Conservation (phyloP, 2,329 filamentous ascomycete species). For the Ramularia collo-cygni region DNA sequence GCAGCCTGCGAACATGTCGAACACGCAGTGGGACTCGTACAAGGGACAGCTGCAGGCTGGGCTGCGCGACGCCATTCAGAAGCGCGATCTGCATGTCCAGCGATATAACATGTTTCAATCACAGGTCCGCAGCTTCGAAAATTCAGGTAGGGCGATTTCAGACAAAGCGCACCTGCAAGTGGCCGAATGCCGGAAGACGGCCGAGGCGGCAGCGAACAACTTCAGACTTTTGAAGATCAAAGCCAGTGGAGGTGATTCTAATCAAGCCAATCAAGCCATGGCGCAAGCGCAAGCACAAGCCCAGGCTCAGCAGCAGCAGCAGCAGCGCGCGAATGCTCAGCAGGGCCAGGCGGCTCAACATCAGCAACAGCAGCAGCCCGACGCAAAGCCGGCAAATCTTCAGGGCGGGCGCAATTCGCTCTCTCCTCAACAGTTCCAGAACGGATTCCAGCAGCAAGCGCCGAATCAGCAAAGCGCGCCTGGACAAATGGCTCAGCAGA, state of each 20-base stretch:
- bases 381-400: conserved; percentile 11
- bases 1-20: conserved; percentile 8
- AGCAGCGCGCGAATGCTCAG: conserved; percentile 15
- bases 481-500: conserved; percentile 21
- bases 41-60: conserved; percentile 7
- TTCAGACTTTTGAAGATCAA: conserved; percentile 12
- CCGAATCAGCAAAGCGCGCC: conserved; percentile 17
- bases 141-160: conserved; percentile 8
- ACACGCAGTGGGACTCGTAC: conserved; percentile 10
- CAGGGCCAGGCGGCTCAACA: conserved; percentile 19
- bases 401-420: conserved; percentile 11
- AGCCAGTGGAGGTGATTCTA: background rate
- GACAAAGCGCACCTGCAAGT: conserved; percentile 10
- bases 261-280: background rate
- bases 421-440: conserved; percentile 16
- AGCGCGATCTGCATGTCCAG: conserved; percentile 14
- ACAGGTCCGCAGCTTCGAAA: conserved; percentile 8
- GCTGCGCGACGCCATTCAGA: conserved; percentile 6
- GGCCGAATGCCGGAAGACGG: conserved; percentile 11
- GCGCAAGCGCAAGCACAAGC: conserved; percentile 12
- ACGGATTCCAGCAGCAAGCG: conserved; percentile 12
- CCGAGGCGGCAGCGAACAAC: conserved; percentile 9
- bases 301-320: conserved; percentile 13
- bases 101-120: conserved; percentile 9
- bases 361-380: conserved; percentile 15